These are phyloP conservation scores for Geotrichum candidum DNA, from an alignment of 1,139 yeast genomes.

Conservation along the genomic window DNA sequence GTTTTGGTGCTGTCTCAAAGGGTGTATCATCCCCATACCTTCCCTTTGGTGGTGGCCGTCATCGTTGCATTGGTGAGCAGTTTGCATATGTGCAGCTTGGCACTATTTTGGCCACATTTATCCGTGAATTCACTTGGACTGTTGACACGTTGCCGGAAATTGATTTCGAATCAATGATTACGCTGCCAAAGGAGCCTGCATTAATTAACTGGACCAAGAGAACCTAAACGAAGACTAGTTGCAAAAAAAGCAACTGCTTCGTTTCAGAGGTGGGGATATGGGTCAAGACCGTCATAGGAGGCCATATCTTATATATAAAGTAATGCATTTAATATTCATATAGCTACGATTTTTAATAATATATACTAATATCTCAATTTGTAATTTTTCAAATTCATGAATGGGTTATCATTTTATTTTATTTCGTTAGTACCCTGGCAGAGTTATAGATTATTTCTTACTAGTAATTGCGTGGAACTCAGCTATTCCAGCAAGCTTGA, in stretches of 20 bases:
- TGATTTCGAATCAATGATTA: slow-evolving; percentile 90
- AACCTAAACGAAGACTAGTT: slow-evolving; percentile 8
- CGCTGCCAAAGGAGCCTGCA: slow-evolving; percentile 80
- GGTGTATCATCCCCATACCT: slow-evolving; percentile 94
- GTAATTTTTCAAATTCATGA: neutral
- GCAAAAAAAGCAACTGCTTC: neutral
- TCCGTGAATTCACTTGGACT: slow-evolving; percentile 74
- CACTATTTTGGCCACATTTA: slow-evolving; percentile 67
- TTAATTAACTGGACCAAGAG: slow-evolving; percentile 57
- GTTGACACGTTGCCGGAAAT: slow-evolving; percentile 61
- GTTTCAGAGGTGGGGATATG: neutral
- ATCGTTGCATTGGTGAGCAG: slow-evolving; percentile 97
- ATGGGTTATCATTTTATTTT: neutral
- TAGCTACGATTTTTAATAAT: neutral
- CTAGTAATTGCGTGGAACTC: no score
- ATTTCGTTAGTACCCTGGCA: no score
- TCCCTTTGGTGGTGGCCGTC: slow-evolving; percentile 99
- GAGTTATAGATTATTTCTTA: no score
- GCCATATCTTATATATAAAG: neutral
- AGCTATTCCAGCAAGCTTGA: no score
- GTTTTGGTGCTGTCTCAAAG: slow-evolving; percentile 91
- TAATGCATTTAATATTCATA: neutral
- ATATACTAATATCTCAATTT: neutral
- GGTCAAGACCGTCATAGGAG: neutral
- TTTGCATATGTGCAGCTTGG: slow-evolving; percentile 94